Evolutionary conservation across 2,329 filamentous ascomycete genomes (phyloP), one percentile per base, ranked within the genome.

Genomic region (Penicillium olsonii): DNA sequence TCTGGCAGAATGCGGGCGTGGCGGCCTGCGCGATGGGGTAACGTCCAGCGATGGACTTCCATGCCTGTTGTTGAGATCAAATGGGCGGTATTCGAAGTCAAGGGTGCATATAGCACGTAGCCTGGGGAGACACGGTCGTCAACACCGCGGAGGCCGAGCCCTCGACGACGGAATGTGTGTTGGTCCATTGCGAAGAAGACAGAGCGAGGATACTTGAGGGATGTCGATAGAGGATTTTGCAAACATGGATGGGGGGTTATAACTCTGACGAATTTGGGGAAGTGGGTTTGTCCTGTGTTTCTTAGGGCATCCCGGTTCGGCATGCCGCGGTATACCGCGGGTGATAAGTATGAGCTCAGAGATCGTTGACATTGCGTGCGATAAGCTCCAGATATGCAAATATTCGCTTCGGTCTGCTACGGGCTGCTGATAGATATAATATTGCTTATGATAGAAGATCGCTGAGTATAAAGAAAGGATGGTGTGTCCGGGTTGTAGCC

Each of bases 1-100:
- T 76, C 72, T 11, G 67, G 64, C 1, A 77, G 66, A 38, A 78
- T 66, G n/a, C 73, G 65, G 5, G 73, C 71, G 52, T 77, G 75
- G 8, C 75, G 68, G 2, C 74, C 74, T 8, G 69, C 65, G 7
- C 74, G 66, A 39, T 68, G 61, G 0, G 74, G 74, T 2, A 76
- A 60, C 1, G 68, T 68, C 75, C 75, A 78, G 15, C 61, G 57
- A 57, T 76, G 74, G 1, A 75, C 69, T 61, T 75, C 69, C 29
- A 71, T 64, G 0, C 74, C 75, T 26, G 70, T 53, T 18, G 68
- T 75, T 37, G 71, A 69, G 41, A 77, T 55, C 3, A 77, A 62
- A 44, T 73, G 68, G 1, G 71, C 70, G 2, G 63, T 68, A 37
- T 69, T 65, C 14, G 66, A 70, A 7, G 75, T 76, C 17, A 77